These are phyloP conservation scores for Elongisporangium undulatum DNA, from an alignment of 352 stramenopile species.

Conservation along the genomic window DNA sequence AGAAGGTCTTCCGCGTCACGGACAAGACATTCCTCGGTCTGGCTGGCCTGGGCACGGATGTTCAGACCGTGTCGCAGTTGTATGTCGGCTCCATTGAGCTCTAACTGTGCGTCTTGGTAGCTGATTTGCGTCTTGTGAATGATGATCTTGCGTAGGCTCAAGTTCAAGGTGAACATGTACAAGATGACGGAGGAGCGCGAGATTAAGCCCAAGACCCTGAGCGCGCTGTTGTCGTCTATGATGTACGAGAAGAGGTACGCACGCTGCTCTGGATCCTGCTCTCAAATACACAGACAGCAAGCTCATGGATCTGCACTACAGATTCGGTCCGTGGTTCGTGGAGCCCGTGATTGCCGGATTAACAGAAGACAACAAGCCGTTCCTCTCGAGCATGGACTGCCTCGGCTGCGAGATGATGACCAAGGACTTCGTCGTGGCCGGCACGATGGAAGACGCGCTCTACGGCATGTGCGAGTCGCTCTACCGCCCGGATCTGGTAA, in stretches of 20 bases:
- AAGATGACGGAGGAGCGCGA: conserved; percentile 98
- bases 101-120: not conserved
- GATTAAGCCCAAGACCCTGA: conserved; percentile 98
- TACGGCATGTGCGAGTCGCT: conserved; percentile 99
- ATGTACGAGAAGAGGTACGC: conserved; percentile 96
- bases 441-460: conserved; percentile 97
- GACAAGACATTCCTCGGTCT: conserved; percentile 96
- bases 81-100: conserved; percentile 8
- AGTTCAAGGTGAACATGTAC: conserved; percentile 97
- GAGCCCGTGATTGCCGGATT: conserved; percentile 98
- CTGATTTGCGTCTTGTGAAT: not conserved
- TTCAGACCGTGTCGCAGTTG: conserved; percentile 96
- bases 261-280: not conserved
- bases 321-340: conserved; percentile 98
- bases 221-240: conserved; percentile 93
- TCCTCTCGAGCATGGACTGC: conserved; percentile 97
- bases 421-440: conserved; percentile 97
- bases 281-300: not conserved
- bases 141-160: conserved; percentile 39
- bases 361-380: conserved; percentile 93
- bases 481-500: conserved; percentile 94
- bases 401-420: conserved; percentile 95
- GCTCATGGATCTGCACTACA: conserved; percentile 5
- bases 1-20: conserved; percentile 98
- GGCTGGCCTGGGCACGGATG: conserved; percentile 97